Percentiles rank a stretch among this genome's conserved stretches.
Conservation (phyloP, 2,329 filamentous ascomycete genomes). For the Fusarium subtropicale region DNA sequence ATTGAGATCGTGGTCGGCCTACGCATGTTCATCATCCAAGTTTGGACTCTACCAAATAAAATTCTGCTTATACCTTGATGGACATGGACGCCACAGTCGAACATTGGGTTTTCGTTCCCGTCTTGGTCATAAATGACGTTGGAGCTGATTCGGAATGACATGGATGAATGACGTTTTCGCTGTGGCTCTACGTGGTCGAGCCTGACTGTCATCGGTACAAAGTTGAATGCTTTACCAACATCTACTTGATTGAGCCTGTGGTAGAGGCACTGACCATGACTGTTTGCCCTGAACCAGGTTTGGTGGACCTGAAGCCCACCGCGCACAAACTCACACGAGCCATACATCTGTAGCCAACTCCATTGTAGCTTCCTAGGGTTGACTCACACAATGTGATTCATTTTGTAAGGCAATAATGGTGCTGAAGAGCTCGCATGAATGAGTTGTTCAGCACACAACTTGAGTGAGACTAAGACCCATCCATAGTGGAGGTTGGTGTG, state of each 20-base stretch:
- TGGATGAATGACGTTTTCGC: neutral
- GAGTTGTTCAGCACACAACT: neutral
- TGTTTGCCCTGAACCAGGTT: neutral
- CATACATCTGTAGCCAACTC: neutral
- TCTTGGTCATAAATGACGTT: neutral
- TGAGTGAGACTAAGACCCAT: conserved; percentile 1
- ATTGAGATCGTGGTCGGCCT: conserved; percentile 29
- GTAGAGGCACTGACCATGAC: neutral
- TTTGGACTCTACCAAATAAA: neutral
- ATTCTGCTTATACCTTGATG: neutral
- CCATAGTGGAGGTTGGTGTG: conserved; percentile 1
- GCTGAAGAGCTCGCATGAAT: neutral
- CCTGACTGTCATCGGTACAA: neutral
- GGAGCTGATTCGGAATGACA: neutral
- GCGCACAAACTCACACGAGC: neutral
- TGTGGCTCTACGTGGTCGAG: neutral
- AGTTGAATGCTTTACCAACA: neutral
- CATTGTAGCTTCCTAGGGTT: neutral
- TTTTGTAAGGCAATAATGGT: neutral
- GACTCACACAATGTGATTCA: neutral
- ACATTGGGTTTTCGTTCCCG: neutral
- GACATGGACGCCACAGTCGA: neutral
- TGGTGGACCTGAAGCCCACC: neutral
- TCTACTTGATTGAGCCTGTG: neutral
- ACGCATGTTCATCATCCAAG: conserved; percentile 1